Evolutionary conservation across 192 early-diverging fungal species (phyloP).

Genomic region (Funneliformis mosseae): DNA sequence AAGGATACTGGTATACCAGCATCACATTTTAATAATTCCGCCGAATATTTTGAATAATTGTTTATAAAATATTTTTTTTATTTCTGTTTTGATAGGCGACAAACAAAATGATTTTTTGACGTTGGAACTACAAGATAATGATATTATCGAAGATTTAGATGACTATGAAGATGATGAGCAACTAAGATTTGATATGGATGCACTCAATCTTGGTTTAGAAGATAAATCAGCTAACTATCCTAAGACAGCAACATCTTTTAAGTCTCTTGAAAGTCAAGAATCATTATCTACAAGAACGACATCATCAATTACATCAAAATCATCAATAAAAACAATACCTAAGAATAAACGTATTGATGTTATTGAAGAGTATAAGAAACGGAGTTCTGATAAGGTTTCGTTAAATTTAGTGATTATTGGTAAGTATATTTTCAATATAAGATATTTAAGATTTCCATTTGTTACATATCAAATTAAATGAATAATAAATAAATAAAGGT

Average conservation of each 20-base stretch:
- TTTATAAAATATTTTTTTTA: too few relatives aligned
- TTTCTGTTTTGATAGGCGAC: too few relatives aligned
- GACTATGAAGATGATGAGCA: conserved; percentile 38
- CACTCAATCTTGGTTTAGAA: conserved; percentile 30
- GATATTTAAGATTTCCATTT: not conserved
- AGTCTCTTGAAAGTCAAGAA: not conserved
- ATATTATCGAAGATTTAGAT: conserved; percentile 41
- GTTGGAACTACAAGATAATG: conserved; percentile 1
- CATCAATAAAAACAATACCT: conserved; percentile 42
- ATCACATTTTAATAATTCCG: too few relatives aligned
- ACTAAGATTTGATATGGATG: conserved; percentile 40
- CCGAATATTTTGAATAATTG: too few relatives aligned
- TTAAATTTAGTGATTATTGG: conserved; percentile 90
- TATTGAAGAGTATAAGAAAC: conserved; percentile 67
- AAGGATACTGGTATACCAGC: too few relatives aligned
- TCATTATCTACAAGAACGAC: not conserved
- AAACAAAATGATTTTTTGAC: too few relatives aligned
- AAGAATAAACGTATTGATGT: conserved; percentile 68
- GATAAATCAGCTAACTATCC: not conserved
- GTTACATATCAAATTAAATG: not conserved
- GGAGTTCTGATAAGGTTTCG: conserved; percentile 63
- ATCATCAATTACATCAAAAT: conserved; percentile 17
- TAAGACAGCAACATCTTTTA: not conserved
- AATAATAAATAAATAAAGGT: conserved; percentile 49
- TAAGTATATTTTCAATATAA: conserved; percentile 35